Conservation (phyloP, 768 basidiomycete species). For the Hypholoma fasciculare region DNA sequence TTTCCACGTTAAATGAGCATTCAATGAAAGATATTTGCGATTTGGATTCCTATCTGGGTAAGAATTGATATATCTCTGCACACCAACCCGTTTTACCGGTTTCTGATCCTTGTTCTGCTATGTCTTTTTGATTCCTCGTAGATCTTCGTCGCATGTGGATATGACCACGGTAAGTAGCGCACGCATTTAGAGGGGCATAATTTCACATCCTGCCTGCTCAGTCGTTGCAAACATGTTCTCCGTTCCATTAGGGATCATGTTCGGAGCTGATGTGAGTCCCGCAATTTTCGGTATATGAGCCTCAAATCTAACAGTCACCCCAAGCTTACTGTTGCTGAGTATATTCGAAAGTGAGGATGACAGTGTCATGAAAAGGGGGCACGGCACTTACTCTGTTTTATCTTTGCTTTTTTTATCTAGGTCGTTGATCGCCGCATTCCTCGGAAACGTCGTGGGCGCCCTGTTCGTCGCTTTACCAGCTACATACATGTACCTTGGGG, state of each 20-base stretch:
- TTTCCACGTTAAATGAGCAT: background rate
- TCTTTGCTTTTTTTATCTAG: slow-evolving; percentile 19
- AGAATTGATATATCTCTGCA: background rate
- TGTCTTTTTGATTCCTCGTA: slow-evolving; percentile 19
- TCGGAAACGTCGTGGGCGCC: slow-evolving; percentile 71
- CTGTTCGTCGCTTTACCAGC: slow-evolving; percentile 65
- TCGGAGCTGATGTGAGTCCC: slow-evolving; percentile 56
- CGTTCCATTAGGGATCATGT: slow-evolving; percentile 69
- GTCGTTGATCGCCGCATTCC: slow-evolving; percentile 62
- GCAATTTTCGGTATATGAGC: background rate
- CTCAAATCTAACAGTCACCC: background rate
- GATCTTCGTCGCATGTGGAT: slow-evolving; percentile 72
- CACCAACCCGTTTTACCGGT: too few relatives aligned
- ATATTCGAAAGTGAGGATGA: slow-evolving; percentile 62
- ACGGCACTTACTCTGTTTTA: background rate
- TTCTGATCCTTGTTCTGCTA: background rate
- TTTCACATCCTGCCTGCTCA: slow-evolving; percentile 17
- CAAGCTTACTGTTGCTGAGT: slow-evolving; percentile 51
- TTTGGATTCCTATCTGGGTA: slow-evolving; percentile 80
- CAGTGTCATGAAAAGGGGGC: background rate
- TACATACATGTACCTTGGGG: slow-evolving; percentile 60
- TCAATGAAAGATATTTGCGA: slow-evolving; percentile 47
- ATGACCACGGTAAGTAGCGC: slow-evolving; percentile 58
- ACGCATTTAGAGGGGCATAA: background rate
- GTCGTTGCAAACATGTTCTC: slow-evolving; percentile 81